Percentiles rank a stretch among this genome's conserved stretches.
Conservation (phyloP, 2,329 filamentous ascomycete genomes). For the Ophiostoma angusticollis region DNA sequence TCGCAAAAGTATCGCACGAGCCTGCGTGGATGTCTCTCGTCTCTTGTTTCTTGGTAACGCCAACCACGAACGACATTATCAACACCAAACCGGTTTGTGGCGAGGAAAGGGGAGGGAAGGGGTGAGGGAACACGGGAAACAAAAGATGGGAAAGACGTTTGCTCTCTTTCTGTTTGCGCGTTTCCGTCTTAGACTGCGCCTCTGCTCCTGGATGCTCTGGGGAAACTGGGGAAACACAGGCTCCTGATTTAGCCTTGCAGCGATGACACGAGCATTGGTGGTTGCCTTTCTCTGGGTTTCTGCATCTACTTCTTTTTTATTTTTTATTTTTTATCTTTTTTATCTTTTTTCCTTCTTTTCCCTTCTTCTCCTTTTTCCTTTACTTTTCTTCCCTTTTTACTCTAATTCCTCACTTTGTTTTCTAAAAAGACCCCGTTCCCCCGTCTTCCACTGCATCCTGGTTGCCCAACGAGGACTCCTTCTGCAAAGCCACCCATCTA, state of each 20-base stretch:
- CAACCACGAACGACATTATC: constrained; percentile 4
- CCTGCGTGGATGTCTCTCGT: constrained; percentile 4
- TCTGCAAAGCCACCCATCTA: background rate
- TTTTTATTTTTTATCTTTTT: too few species aligned
- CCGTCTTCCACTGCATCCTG: background rate
- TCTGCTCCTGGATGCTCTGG: too few species aligned
- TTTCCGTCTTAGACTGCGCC: too few species aligned
- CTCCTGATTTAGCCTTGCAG: too few species aligned
- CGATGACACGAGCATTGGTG: too few species aligned
- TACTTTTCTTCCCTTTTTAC: background rate
- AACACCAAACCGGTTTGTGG: constrained; percentile 1
- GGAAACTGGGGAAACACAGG: too few species aligned
- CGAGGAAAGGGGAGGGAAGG: constrained; percentile 2
- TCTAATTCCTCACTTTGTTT: background rate
- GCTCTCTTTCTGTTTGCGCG: too few species aligned
- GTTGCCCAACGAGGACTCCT: background rate
- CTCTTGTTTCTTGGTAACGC: constrained; percentile 9
- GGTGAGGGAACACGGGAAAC: constrained; percentile 1
- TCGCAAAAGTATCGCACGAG: background rate
- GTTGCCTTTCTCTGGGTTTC: too few species aligned
- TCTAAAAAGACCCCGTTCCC: background rate
- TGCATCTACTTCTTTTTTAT: too few species aligned
- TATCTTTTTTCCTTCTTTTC: background rate
- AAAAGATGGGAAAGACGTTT: too few species aligned
- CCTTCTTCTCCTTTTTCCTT: background rate